Base-by-base conservation (phyloP, 345 rosid genomes). In the Gynandropsis gynandra region DNA sequence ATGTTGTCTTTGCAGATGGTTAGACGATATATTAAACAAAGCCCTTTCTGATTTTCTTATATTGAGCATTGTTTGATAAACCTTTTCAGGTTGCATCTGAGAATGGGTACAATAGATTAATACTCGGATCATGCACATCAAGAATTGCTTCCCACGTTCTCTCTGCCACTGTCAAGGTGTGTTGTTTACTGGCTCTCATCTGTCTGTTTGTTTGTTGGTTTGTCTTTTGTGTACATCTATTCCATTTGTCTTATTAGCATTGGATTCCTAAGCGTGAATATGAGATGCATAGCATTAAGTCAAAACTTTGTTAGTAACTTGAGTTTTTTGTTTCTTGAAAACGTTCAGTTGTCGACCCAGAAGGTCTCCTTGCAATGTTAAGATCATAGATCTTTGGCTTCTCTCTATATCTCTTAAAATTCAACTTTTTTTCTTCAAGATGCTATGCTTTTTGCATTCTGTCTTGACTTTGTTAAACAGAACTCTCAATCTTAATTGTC, bases 91-190 rank as follows among this genome's bases (percentile, higher is more conserved):
- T 75, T 68, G 96, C 96, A 12, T 65, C 75, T 48, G 82, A 79
- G 66, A 66, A 74, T 59, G 93, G 95, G 12, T 92, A 76, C 79
- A 84, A 65, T 59, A 84, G 85, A 69, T 56, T 92, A 47, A 52
- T 84, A 35, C 56, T 87, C 0, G 98, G 96, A 63, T 58, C 80
- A 0, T 87, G 87, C 74, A 82, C 81, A 13, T 87, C 98, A 16
- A 87, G 82, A 67, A 72, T 90, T 54, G 96, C 98, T 63, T 77
- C 80, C 58, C 84, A 84, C 72, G 93, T 87, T 44, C 69, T 92
- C 68, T 44, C 96, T 9, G 89, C 92, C 34, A 87, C 87, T 14
- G 92, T 80, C 47, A 90, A 90, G 96, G 98, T 90, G 24, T 56
- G 62, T 61, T 47, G 37, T 63, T 31, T 17, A 9, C 7, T 46